Percentiles rank a stretch among this genome's conserved stretches.
phyloP scores from a whole-genome alignment of 768 basidiomycete species.

The Psilocybe subaeruginosa region DNA sequence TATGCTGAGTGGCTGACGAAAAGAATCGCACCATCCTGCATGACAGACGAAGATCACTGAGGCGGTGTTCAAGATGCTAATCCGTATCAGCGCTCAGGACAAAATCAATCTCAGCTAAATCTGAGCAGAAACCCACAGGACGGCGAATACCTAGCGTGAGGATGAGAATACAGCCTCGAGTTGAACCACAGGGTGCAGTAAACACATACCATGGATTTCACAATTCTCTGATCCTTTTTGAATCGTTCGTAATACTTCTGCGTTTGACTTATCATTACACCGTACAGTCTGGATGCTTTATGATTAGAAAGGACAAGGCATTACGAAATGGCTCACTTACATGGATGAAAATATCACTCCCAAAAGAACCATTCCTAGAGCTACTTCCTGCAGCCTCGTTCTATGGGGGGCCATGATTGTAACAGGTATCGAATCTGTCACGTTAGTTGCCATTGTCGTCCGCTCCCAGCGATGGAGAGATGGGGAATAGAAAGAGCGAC shows the following conservation, averaged over 20 bases:
- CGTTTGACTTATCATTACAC: slow-evolving; percentile 34
- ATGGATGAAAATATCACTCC: slow-evolving; percentile 35
- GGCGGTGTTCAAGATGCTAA: slow-evolving; percentile 30
- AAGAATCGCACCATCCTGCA: slow-evolving; percentile 30
- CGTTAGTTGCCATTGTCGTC: background rate
- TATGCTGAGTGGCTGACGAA: background rate
- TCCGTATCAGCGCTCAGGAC: background rate
- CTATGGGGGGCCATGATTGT: slow-evolving; percentile 8
- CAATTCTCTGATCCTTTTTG: slow-evolving; percentile 26
- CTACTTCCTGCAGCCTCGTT: slow-evolving; percentile 25
- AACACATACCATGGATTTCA: slow-evolving; percentile 29
- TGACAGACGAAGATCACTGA: slow-evolving; percentile 33
- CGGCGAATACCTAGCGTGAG: slow-evolving; percentile 18
- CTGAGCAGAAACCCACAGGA: slow-evolving; percentile 21
- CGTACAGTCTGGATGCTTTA: slow-evolving; percentile 26
- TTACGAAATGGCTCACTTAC: slow-evolving; percentile 15
- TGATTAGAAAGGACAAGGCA: background rate
- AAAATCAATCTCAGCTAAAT: background rate
- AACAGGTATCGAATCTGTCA: background rate
- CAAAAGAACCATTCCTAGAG: slow-evolving; percentile 35
- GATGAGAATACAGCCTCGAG: background rate
- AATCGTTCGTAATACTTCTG: slow-evolving; percentile 36
- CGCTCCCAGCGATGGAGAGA: background rate
- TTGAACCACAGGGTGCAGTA: background rate
- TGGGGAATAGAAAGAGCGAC: background rate